Percentiles rank a stretch among this genome's conserved stretches.
Conservation (phyloP, 495 filamentous ascomycete genomes). For the Tricharina praecox region DNA sequence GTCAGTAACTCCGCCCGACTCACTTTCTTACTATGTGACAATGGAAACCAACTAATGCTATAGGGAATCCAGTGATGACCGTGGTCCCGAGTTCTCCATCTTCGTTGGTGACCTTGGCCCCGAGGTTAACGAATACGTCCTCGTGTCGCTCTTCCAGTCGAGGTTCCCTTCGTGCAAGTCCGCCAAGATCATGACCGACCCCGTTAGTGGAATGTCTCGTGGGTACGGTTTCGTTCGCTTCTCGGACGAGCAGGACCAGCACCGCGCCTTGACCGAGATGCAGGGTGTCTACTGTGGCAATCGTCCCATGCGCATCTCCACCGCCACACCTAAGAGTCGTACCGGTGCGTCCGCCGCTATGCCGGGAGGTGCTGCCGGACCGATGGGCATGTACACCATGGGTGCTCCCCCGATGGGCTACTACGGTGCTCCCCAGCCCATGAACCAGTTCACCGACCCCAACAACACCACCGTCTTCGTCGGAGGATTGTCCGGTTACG, state of each 20-base stretch:
- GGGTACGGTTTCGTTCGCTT: conserved; percentile 98
- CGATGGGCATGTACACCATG: conserved; percentile 44
- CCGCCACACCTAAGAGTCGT: conserved; percentile 87
- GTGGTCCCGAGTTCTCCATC: conserved; percentile 88
- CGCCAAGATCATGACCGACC: conserved; percentile 99
- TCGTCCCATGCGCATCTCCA: conserved; percentile 95
- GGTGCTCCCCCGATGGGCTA: conserved; percentile 63
- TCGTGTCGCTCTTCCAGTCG: conserved; percentile 90
- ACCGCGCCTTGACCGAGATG: conserved; percentile 91
- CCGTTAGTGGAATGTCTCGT: conserved; percentile 90
- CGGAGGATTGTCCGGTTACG: conserved; percentile 90
- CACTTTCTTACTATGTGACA: no score
- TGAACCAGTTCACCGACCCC: conserved; percentile 99
- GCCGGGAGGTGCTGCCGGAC: conserved; percentile 33
- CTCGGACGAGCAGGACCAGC: conserved; percentile 82
- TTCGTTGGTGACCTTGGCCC: conserved; percentile 97
- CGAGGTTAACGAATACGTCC: conserved; percentile 95
- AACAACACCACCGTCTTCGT: conserved; percentile 99
- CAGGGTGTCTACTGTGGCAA: conserved; percentile 99
- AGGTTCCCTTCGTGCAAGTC: conserved; percentile 97
- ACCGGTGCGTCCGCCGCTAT: conserved; percentile 41
- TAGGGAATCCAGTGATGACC: conserved; percentile 71
- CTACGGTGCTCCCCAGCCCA: conserved; percentile 75
- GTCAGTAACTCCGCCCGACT: conserved; percentile 33
- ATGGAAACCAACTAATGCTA: no score